Conservation (phyloP, 2,329 filamentous ascomycete genomes). For the Elsinoe australis region DNA sequence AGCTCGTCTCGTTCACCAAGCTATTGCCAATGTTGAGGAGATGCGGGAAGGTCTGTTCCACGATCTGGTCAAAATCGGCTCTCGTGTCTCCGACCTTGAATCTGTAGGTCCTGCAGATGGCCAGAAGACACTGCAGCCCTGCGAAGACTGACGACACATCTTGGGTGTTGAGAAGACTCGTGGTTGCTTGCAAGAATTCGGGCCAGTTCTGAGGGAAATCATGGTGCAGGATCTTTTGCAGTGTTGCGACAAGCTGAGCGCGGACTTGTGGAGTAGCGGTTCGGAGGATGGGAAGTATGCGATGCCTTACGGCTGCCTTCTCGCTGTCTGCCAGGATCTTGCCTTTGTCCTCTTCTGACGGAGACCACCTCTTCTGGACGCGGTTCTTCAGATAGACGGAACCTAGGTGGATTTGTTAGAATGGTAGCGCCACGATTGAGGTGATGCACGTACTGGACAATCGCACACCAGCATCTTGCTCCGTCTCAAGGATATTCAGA, state of each 20-base stretch:
- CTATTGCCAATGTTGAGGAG: conserved; percentile 80
- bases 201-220: conserved; percentile 96
- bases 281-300: conserved; percentile 81
- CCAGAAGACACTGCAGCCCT: conserved; percentile 85
- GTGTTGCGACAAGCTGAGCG: conserved; percentile 84
- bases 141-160: conserved; percentile 83
- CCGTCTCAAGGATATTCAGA: conserved; percentile 79
- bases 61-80: conserved; percentile 87
- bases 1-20: conserved; percentile 79
- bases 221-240: conserved; percentile 91
- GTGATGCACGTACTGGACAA: conserved; percentile 64
- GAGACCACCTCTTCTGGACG: conserved; percentile 84
- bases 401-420: conserved; percentile 47
- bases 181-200: conserved; percentile 83
- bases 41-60: conserved; percentile 82
- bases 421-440: conserved; percentile 19
- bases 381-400: conserved; percentile 98
- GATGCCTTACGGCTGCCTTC: conserved; percentile 77
- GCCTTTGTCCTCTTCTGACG: conserved; percentile 56
- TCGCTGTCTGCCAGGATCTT: conserved; percentile 70
- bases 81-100: conserved; percentile 82
- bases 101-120: conserved; percentile 89
- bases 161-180: conserved; percentile 80
- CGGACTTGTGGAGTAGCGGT: conserved; percentile 68
- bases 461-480: conserved; percentile 77